These are phyloP conservation scores for Hamigera avellanea DNA, from an alignment of 495 filamentous ascomycete genomes.

Conservation along the genomic window DNA sequence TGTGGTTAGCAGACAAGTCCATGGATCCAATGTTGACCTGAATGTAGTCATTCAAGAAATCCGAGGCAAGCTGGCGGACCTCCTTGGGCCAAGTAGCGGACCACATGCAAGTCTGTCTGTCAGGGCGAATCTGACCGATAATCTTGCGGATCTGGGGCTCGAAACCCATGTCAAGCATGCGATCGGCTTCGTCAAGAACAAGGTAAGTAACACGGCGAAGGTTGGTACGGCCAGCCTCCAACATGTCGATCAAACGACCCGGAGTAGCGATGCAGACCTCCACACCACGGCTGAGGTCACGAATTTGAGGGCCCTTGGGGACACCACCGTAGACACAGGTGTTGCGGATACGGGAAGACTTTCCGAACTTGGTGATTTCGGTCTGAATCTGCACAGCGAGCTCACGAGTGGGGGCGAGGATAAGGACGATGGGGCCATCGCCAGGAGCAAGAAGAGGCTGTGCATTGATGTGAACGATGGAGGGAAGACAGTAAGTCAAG, in stretches of 20 bases:
- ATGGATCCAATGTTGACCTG: conserved; percentile 98
- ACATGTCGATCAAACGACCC: conserved; percentile 95
- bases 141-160: conserved; percentile 99
- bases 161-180: conserved; percentile 99
- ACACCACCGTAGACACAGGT: conserved; percentile 99
- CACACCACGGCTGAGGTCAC: conserved; percentile 84
- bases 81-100: conserved; percentile 99
- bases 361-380: conserved; percentile 99
- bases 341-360: conserved; percentile 95
- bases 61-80: conserved; percentile 85
- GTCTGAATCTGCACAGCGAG: conserved; percentile 96
- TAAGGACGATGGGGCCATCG: conserved; percentile 92
- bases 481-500: conserved; percentile 92
- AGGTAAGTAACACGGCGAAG: conserved; percentile 96
- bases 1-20: conserved; percentile 95
- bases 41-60: conserved; percentile 94
- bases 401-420: conserved; percentile 93
- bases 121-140: conserved; percentile 91
- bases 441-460: conserved; percentile 95
- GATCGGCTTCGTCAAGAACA: conserved; percentile 96
- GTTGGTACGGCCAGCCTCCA: conserved; percentile 95
- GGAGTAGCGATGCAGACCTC: conserved; percentile 98
- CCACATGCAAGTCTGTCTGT: conserved; percentile 99
- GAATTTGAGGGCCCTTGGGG: conserved; percentile 90
- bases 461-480: conserved; percentile 98